Evolutionary conservation across 2,329 filamentous ascomycete genomes (phyloP), one percentile per base, ranked within the genome.

Genomic region (Mollisiaceae sp.): DNA sequence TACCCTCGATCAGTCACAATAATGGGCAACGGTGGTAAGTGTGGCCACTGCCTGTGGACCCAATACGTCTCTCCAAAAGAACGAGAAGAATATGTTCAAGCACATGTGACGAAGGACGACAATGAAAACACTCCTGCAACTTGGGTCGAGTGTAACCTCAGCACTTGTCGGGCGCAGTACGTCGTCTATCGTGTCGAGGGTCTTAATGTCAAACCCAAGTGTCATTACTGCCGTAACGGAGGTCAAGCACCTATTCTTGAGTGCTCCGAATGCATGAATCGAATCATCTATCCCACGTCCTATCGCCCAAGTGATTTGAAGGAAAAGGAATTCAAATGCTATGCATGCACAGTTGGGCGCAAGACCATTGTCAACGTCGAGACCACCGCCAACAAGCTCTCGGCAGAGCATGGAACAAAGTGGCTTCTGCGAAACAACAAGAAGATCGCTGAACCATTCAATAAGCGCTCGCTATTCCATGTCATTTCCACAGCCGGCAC

Each of bases 91-190:
- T 20, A 35, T 32, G 63, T 67, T 50, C 45, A 50, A 14, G 15
- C 59, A 32, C 60, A 58, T 24, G 68, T 68, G 4, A 62, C 45
- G 22, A 65, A 63, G 52, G 59, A 65, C 15, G 69, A 71, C 39
- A 63, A 57, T 20, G 63, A 67, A 9, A 55, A 39, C 4, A 69
- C 65, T n/a, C 52, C 39, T 15, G 60, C 45, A 38, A 64, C 59
- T 1, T 71, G 69, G 69, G 69, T 69, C 11, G 67, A 71, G 32
- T 71, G 69, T 50, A 64, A 63, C 24, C 43, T 65, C 18, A 58
- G 62, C 11, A 63, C 55, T 4, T 71, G 69, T 50, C 67, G 69
- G 56, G 67, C 65, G n/a, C 69, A 71, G 27, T 71, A 71, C 36
- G 67, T 69, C 11, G 64, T 71, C 14, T 69, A 69, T 58, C 24